Evolutionary conservation across 345 rosid genomes (phyloP).

Genomic region (Citrus medica): DNA sequence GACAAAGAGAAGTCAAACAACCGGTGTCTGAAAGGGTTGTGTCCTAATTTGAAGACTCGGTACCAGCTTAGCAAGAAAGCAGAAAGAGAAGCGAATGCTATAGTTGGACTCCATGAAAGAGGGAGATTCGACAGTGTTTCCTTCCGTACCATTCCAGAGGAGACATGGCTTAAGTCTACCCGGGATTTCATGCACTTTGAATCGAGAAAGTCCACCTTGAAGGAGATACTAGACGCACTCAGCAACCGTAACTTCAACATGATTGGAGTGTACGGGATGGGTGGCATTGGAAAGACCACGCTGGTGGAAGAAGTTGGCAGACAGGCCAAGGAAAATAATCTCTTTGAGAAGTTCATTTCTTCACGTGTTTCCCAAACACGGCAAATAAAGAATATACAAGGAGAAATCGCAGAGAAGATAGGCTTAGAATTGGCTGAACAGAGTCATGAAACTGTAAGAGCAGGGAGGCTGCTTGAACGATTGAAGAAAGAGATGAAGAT

Average conservation of each 20-base stretch:
- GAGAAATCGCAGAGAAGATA: neutral
- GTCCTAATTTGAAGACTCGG: neutral
- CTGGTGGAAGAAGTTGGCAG: conserved; percentile 11
- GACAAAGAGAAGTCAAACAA: neutral
- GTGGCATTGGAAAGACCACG: conserved; percentile 24
- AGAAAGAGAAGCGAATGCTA: neutral
- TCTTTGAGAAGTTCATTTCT: conserved; percentile 12
- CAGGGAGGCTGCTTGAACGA: neutral
- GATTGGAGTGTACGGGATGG: conserved; percentile 17
- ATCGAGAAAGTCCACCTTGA: conserved; percentile 5
- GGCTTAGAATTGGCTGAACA: neutral
- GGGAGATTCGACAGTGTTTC: neutral
- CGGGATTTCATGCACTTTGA: conserved; percentile 4
- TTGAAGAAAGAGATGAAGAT: neutral
- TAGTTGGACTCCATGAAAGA: neutral
- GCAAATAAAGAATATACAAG: neutral
- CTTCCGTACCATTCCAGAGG: neutral
- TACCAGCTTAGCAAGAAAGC: conserved; percentile 15
- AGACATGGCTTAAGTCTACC: neutral
- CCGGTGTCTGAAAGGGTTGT: conserved; percentile 4
- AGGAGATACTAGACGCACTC: too few relatives aligned
- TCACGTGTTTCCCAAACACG: neutral
- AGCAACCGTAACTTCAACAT: too few relatives aligned
- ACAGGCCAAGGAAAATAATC: conserved; percentile 1
- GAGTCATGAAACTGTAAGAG: neutral